Evolutionary conservation across 768 basidiomycete species (phyloP), one percentile per base, ranked within the genome.

Genomic region (Auricularia sp.): DNA sequence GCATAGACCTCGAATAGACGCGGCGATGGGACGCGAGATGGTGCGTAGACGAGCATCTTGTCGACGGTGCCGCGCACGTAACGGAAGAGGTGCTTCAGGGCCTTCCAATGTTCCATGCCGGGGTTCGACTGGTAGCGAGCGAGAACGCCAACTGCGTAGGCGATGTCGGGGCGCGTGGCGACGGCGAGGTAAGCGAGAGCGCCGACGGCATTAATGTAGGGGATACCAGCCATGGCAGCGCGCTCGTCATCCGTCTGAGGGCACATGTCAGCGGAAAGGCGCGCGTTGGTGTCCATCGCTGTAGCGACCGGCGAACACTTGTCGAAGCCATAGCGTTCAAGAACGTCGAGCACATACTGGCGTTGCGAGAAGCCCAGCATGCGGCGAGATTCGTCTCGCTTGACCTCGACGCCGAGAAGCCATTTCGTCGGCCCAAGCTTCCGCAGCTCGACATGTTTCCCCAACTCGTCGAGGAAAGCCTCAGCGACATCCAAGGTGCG

Each of bases 101-200:
- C 54, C 37, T 61, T 45, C 16, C 44, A 37, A 21, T 58, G 37
- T 18, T 18, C n/a, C 7, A 16, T 16, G 3, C 64, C 64, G 16
- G 64, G 64, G 24, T 64, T 64, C 8, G 34, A 4, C 10, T 29
- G 14, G 56, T 7, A 59, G 14, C 56, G 56, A 7, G 56, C 56
- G 13, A 66, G 66, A 10, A 66, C 65, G 2, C 69, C 65, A 3
- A 79, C 75, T 0, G 77, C 71, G 64, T 71, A 78, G 1, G 76
- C 68, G 54, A 81, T 80, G 66, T 82, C 77, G 1, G 78, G 78
- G 2, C 75, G 71, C 0, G 76, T 77, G 5, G 68, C 70, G 2
- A 75, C 64, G 1, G 76, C 71, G 1, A 73, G 66, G 66, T 77
- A 78, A 65, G 63, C 47, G 7, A 66, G 59, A n/a, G 65, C 36